phyloP scores from a whole-genome alignment of 2,329 filamentous ascomycete species.

The Sordariomycetes sp. region DNA sequence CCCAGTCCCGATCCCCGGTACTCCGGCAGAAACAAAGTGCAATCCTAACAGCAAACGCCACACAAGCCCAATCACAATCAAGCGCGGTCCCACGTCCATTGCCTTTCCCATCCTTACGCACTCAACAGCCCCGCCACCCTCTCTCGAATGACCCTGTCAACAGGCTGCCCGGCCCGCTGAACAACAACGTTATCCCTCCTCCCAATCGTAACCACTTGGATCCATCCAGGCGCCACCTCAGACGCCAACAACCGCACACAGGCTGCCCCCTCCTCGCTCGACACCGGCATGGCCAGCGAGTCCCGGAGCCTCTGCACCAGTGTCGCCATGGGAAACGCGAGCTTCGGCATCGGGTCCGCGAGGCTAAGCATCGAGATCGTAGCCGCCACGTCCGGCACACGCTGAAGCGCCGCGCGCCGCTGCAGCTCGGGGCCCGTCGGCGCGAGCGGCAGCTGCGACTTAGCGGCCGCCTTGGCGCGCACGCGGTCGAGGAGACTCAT shows the following conservation, averaged over 20 bases:
- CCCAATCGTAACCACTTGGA: conserved; percentile 38
- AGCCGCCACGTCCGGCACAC: conserved; percentile 56
- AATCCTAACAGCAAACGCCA: not conserved
- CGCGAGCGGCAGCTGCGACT: conserved; percentile 45
- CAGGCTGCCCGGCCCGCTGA: conserved; percentile 30
- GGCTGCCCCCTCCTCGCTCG: conserved; percentile 36
- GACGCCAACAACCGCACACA: conserved; percentile 40
- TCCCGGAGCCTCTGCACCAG: conserved; percentile 57
- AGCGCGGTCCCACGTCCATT: not conserved
- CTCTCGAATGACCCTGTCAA: conserved; percentile 23
- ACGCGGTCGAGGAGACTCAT: conserved; percentile 68
- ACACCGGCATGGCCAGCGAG: conserved; percentile 48
- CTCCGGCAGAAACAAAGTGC: not conserved
- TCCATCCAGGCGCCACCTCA: conserved; percentile 47
- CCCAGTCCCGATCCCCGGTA: not conserved
- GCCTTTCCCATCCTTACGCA: not conserved
- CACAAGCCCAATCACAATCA: not conserved
- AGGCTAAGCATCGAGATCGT: conserved; percentile 57
- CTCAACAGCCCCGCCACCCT: conserved; percentile 11
- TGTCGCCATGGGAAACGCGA: conserved; percentile 55
- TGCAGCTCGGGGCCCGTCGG: conserved; percentile 45
- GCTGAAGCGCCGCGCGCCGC: conserved; percentile 54
- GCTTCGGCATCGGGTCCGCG: conserved; percentile 33
- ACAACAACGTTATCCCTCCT: conserved; percentile 47
- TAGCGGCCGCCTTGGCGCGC: conserved; percentile 56